Conservation (phyloP, 306 rosid genomes). For the Alnus rubra region DNA sequence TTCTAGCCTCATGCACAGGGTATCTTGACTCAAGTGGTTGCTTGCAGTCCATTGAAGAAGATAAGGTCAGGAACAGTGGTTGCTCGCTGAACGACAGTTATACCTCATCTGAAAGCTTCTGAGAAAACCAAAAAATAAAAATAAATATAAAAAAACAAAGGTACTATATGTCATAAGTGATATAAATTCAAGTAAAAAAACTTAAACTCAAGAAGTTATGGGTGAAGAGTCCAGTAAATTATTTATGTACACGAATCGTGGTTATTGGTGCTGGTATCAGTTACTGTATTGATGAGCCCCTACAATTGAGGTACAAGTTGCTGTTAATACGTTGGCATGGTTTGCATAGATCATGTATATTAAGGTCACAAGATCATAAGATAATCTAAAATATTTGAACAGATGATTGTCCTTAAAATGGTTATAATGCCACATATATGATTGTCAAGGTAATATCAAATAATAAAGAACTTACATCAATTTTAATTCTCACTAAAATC, state of each 20-base stretch:
- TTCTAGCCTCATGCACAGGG: constrained; percentile 62
- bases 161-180: constrained; percentile 18
- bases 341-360: not conserved
- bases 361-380: not conserved
- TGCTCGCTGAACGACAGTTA: not conserved
- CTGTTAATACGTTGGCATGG: not conserved
- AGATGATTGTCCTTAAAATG: not conserved
- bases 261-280: constrained; percentile 24
- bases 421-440: not conserved
- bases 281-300: constrained; percentile 17
- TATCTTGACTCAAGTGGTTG: constrained; percentile 76
- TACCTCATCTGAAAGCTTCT: constrained; percentile 22
- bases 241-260: constrained; percentile 12
- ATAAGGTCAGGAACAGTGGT: constrained; percentile 57
- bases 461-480: not conserved
- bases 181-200: constrained; percentile 10
- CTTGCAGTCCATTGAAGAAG: constrained; percentile 49
- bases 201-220: constrained; percentile 12
- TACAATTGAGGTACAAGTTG: not conserved
- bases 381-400: not conserved
- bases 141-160: not conserved
- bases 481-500: not conserved
- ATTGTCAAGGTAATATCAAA: not conserved
- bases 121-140: constrained; percentile 25
- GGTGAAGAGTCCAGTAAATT: constrained; percentile 18